phyloP scores from a whole-genome alignment of 257 asterid species.

The Vinca minor region DNA sequence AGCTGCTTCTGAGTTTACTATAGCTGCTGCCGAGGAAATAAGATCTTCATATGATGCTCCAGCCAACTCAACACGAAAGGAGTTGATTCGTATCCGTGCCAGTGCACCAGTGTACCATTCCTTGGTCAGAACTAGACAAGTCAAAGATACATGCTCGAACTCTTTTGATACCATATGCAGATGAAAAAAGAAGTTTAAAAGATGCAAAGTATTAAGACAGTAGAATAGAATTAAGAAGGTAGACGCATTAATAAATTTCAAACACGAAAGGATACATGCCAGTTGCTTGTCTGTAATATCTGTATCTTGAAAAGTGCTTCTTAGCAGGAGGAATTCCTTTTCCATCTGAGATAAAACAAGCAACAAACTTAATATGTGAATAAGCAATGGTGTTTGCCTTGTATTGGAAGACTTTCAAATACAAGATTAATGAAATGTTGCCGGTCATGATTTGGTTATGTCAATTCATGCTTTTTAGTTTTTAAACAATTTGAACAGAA shows the following conservation, averaged over 20 bases:
- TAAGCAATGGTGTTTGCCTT: neutral
- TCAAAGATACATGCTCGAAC: conserved; percentile 24
- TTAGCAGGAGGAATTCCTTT: conserved; percentile 47
- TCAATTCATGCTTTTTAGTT: neutral
- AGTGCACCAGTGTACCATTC: conserved; percentile 64
- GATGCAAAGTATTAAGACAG: conserved; percentile 2
- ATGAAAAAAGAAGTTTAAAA: neutral
- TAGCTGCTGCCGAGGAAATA: conserved; percentile 66
- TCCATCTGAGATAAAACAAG: conserved; percentile 39
- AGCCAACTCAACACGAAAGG: conserved; percentile 73
- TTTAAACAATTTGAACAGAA: neutral
- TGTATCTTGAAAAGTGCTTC: conserved; percentile 43
- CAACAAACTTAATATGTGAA: neutral
- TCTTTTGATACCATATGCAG: neutral
- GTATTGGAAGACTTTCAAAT: neutral
- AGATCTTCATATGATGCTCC: conserved; percentile 66
- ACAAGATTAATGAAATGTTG: neutral
- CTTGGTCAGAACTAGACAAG: conserved; percentile 63
- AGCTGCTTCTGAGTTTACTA: conserved; percentile 68
- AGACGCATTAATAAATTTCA: conserved; percentile 1
- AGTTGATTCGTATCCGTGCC: conserved; percentile 78
- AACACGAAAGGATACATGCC: conserved; percentile 54
- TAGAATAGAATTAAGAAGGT: neutral
- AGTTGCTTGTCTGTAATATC: conserved; percentile 35
- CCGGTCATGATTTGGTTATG: neutral